Percentiles rank a stretch among this genome's conserved stretches.
Conservation (phyloP, 805 yeast genomes). For the Yarrowia divulgata region DNA sequence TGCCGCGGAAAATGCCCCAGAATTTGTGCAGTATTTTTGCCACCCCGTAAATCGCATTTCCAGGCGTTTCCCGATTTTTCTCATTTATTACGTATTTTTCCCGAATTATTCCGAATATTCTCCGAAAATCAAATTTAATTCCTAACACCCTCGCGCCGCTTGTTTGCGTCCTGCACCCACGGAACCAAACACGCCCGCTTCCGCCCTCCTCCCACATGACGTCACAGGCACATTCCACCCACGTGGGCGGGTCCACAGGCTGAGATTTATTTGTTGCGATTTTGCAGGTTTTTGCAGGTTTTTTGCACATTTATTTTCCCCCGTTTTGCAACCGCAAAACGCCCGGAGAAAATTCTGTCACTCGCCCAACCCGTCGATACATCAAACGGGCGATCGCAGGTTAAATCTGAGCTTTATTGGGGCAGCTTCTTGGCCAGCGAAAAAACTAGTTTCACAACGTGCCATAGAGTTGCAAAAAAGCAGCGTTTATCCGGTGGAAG, state of each 20-base stretch:
- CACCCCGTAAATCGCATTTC: background rate
- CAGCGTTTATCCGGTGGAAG: conserved; percentile 11
- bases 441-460: conserved; percentile 30
- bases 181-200: background rate
- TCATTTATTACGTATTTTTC: background rate
- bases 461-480: conserved; percentile 11
- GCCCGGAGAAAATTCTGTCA: no score
- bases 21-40: background rate
- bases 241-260: background rate
- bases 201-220: conserved; percentile 2
- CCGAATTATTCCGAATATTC: background rate
- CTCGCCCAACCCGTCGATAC: background rate
- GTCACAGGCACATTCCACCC: conserved; percentile 10
- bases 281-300: background rate
- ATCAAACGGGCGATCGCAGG: background rate
- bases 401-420: background rate
- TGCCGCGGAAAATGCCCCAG: no score
- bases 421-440: background rate
- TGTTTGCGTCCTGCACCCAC: background rate
- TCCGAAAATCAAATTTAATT: background rate
- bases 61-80: background rate
- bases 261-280: no score
- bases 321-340: no score
- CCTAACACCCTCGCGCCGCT: background rate
- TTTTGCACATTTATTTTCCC: no score